Evolutionary conservation across 1,284 basidiomycete species (phyloP).

Genomic region (Heterobasidion parviporum): DNA sequence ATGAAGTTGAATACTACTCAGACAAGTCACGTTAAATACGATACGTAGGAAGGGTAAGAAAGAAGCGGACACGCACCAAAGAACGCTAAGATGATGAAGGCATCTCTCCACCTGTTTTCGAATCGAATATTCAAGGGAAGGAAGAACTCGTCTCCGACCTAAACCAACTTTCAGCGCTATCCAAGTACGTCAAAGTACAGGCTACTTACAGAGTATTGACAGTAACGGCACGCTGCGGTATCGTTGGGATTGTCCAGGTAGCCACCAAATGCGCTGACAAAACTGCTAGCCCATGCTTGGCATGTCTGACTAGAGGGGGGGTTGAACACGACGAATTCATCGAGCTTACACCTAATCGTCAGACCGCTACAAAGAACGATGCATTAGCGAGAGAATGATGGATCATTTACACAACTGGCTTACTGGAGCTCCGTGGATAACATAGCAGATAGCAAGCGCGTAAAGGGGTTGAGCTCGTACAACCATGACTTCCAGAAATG

Average conservation of each 20-base stretch:
- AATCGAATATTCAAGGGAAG: conserved; percentile 63
- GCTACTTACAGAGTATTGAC: conserved; percentile 43
- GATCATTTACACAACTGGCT: conserved; percentile 12
- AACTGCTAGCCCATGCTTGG: conserved; percentile 58
- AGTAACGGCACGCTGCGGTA: conserved; percentile 60
- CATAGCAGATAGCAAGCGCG: conserved; percentile 65
- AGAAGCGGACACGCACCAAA: conserved; percentile 30
- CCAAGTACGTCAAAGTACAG: not conserved
- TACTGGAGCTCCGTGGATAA: conserved; percentile 75
- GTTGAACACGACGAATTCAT: conserved; percentile 62
- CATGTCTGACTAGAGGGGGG: conserved; percentile 77
- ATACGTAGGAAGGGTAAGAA: too few species aligned
- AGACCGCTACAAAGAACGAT: conserved; percentile 39
- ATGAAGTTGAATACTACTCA: conserved; percentile 60
- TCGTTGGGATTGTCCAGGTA: conserved; percentile 73
- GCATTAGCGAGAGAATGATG: not conserved
- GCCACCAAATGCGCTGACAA: conserved; percentile 58
- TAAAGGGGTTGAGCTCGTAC: conserved; percentile 65
- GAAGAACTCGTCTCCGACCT: conserved; percentile 66
- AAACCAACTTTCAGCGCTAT: not conserved
- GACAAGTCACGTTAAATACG: not conserved
- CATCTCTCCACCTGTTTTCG: conserved; percentile 63
- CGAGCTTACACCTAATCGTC: conserved; percentile 52
- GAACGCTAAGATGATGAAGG: conserved; percentile 62
- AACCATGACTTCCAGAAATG: conserved; percentile 75